Conservation (phyloP, 306 rosid genomes). For the Dryas alaskensis region DNA sequence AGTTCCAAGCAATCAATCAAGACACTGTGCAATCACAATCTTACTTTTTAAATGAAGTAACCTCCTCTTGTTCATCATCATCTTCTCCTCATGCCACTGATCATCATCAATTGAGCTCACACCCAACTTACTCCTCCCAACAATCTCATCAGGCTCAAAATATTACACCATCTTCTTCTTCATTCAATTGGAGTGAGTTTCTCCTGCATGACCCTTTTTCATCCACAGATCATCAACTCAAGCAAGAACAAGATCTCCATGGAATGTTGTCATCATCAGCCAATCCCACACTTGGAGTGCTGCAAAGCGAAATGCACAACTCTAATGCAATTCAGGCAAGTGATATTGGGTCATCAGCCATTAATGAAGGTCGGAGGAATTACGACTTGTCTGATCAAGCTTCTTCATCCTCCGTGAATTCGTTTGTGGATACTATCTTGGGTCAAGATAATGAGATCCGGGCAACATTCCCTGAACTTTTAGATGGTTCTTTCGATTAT, state of each 20-base stretch:
- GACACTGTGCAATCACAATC: constrained; percentile 32
- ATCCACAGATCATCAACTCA: constrained; percentile 36
- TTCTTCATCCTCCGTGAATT: constrained; percentile 40
- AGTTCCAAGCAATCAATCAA: constrained; percentile 36
- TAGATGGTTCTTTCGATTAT: constrained; percentile 64
- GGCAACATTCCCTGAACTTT: constrained; percentile 67
- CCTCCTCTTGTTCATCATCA: constrained; percentile 72
- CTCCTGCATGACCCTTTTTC: constrained; percentile 47
- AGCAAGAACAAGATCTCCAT: constrained; percentile 29
- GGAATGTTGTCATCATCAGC: constrained; percentile 26
- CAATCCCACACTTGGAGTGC: constrained; percentile 23
- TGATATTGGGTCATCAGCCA: constrained; percentile 33
- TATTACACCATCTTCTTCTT: constrained; percentile 35
- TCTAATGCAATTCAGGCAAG: constrained; percentile 21
- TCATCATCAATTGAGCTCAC: constrained; percentile 33
- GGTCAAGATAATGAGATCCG: constrained; percentile 68
- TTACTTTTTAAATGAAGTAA: constrained; percentile 52
- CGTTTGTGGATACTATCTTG: constrained; percentile 77
- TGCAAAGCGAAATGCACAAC: constrained; percentile 19
- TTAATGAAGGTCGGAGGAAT: constrained; percentile 24
- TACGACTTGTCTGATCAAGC: constrained; percentile 26
- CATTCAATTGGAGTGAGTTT: constrained; percentile 56
- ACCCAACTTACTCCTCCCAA: constrained; percentile 35
- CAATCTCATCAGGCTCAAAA: constrained; percentile 34
- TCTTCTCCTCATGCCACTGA: constrained; percentile 51